phyloP scores from a whole-genome alignment of 2,329 filamentous ascomycete species.

The Pseudogymnoascus sp. region DNA sequence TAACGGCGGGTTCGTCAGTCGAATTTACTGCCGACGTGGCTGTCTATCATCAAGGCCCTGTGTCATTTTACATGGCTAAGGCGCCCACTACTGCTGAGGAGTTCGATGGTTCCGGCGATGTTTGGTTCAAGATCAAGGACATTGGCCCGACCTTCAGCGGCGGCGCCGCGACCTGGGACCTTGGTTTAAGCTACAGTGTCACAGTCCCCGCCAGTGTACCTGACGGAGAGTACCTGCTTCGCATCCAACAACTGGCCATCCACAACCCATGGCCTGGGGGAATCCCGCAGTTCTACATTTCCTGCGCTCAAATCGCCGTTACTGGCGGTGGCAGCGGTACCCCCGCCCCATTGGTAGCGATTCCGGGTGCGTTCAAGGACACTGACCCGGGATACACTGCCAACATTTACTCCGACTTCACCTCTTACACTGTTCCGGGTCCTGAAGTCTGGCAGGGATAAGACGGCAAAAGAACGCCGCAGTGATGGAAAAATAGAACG shows the following conservation, averaged over 20 bases:
- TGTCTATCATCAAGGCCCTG: slow-evolving; percentile 29
- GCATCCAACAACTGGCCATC: slow-evolving; percentile 23
- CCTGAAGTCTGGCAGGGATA: slow-evolving; percentile 11
- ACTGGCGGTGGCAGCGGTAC: slow-evolving; percentile 14
- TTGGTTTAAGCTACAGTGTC: slow-evolving; percentile 20
- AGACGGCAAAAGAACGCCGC: neutral
- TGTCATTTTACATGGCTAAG: slow-evolving; percentile 31
- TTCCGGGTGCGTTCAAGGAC: slow-evolving; percentile 7
- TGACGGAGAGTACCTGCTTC: slow-evolving; percentile 22
- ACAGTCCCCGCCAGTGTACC: slow-evolving; percentile 22
- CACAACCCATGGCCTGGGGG: slow-evolving; percentile 17
- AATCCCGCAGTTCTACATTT: slow-evolving; percentile 24
- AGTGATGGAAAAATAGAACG: neutral
- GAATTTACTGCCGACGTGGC: slow-evolving; percentile 16
- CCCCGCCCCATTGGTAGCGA: slow-evolving; percentile 9
- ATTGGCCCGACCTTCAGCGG: slow-evolving; percentile 25
- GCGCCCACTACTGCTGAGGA: slow-evolving; percentile 25
- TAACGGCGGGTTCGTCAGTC: slow-evolving; percentile 1
- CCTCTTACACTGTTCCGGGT: slow-evolving; percentile 15
- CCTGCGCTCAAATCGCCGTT: slow-evolving; percentile 25
- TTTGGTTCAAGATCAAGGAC: slow-evolving; percentile 33
- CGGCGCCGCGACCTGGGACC: slow-evolving; percentile 21
- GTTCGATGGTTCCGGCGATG: slow-evolving; percentile 29
- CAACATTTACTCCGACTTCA: slow-evolving; percentile 19
- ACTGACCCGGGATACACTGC: slow-evolving; percentile 12